Evolutionary conservation across 257 asterid genomes (phyloP).

Genomic region (Solanum piurae): DNA sequence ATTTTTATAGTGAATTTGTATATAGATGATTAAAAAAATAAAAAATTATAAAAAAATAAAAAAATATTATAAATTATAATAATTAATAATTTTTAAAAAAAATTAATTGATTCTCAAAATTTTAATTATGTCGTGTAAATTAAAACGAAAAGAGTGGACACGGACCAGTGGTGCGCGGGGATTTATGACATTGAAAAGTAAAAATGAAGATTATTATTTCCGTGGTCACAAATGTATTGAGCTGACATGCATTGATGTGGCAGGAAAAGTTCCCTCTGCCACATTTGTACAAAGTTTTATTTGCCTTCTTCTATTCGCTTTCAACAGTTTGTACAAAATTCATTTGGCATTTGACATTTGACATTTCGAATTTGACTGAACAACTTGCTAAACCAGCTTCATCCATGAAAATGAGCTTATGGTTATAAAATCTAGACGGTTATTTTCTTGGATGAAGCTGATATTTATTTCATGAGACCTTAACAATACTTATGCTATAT

Average conservation of each 20-base stretch:
- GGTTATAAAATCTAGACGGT: too few species aligned
- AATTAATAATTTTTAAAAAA: too few species aligned
- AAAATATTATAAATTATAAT: accelerated
- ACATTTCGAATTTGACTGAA: neutral
- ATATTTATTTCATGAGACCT: neutral
- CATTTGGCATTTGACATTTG: neutral
- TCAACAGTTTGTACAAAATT: neutral
- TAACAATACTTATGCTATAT: neutral
- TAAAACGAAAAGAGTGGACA: accelerated
- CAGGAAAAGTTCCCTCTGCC: neutral
- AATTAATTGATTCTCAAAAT: too few species aligned
- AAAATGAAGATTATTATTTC: neutral
- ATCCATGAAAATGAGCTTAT: neutral
- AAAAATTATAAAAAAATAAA: too few species aligned
- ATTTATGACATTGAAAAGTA: neutral
- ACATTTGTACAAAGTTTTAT: neutral
- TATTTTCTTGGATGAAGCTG: neutral
- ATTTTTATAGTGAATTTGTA: too few species aligned
- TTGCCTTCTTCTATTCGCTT: neutral
- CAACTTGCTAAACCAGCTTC: neutral
- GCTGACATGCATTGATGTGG: neutral
- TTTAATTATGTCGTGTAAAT: too few species aligned
- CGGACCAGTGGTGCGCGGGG: neutral
- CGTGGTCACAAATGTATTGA: neutral
- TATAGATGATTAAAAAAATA: too few species aligned